phyloP scores from a whole-genome alignment of 495 filamentous ascomycete genomes.

The Annulohypoxylon bovei region DNA sequence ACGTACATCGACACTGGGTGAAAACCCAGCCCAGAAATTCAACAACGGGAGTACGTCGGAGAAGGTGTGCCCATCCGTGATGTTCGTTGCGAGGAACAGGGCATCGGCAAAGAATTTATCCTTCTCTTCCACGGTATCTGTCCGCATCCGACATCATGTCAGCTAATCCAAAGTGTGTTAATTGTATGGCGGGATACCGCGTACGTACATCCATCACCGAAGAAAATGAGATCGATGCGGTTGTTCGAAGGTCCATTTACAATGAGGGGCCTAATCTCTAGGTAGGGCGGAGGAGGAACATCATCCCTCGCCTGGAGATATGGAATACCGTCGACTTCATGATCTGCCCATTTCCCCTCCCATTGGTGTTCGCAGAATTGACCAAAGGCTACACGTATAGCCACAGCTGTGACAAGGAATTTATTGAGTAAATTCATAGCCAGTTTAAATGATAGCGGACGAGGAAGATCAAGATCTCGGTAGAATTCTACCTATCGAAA shows the following conservation, averaged over 20 bases:
- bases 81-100: slow-evolving; percentile 34
- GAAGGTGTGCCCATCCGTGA: slow-evolving; percentile 43
- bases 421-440: slow-evolving; percentile 26
- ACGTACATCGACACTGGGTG: slow-evolving; percentile 38
- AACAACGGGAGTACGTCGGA: slow-evolving; percentile 35
- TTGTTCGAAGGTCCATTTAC: slow-evolving; percentile 41
- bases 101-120: slow-evolving; percentile 45
- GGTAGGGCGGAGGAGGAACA: slow-evolving; percentile 29
- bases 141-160: neutral
- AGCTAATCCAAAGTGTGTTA: neutral
- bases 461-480: neutral
- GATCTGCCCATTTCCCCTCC: slow-evolving; percentile 37
- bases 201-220: slow-evolving; percentile 42
- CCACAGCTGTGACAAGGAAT: slow-evolving; percentile 17
- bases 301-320: slow-evolving; percentile 26
- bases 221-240: slow-evolving; percentile 43
- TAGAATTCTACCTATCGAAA: neutral
- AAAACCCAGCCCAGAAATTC: slow-evolving; percentile 44
- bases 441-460: neutral
- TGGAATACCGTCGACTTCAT: slow-evolving; percentile 24
- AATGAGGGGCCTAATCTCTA: slow-evolving; percentile 44
- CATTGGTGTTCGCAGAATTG: slow-evolving; percentile 44
- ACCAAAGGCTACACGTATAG: slow-evolving; percentile 7
- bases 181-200: neutral
- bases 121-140: slow-evolving; percentile 42